Evolutionary conservation across 257 asterid genomes (phyloP).

Genomic region (Anisodus acutangulus): DNA sequence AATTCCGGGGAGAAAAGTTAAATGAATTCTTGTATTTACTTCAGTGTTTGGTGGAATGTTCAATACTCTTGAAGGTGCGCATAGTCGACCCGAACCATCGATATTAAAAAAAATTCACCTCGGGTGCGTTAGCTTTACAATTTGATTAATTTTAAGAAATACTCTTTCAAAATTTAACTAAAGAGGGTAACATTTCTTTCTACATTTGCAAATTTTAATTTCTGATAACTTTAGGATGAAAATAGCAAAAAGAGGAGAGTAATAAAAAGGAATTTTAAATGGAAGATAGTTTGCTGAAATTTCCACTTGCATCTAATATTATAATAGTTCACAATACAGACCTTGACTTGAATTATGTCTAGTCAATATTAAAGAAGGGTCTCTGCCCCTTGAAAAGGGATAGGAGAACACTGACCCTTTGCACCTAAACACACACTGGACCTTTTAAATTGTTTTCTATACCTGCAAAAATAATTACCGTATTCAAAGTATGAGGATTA

Average conservation of each 20-base stretch:
- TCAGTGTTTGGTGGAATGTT: not conserved
- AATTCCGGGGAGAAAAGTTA: no score
- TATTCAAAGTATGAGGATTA: not conserved
- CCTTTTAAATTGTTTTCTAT: not conserved
- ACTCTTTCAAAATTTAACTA: no score
- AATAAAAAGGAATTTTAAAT: not conserved
- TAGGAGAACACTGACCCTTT: not conserved
- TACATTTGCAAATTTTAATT: no score
- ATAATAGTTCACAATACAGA: not conserved
- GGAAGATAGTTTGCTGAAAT: not conserved
- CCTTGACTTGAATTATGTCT: constrained; percentile 1
- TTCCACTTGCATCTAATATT: not conserved
- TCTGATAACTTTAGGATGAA: not conserved
- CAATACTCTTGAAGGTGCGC: not conserved
- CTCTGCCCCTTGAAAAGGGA: not conserved
- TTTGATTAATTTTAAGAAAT: no score
- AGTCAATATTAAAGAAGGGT: not conserved
- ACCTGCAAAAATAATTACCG: not conserved
- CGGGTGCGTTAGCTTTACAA: no score
- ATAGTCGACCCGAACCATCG: not conserved
- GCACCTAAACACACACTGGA: not conserved
- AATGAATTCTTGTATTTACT: no score
- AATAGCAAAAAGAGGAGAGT: not conserved
- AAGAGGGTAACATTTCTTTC: no score
- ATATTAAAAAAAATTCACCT: not conserved